Conservation (phyloP, 805 yeast species). For the Kodamaea hsintzibuensis region DNA sequence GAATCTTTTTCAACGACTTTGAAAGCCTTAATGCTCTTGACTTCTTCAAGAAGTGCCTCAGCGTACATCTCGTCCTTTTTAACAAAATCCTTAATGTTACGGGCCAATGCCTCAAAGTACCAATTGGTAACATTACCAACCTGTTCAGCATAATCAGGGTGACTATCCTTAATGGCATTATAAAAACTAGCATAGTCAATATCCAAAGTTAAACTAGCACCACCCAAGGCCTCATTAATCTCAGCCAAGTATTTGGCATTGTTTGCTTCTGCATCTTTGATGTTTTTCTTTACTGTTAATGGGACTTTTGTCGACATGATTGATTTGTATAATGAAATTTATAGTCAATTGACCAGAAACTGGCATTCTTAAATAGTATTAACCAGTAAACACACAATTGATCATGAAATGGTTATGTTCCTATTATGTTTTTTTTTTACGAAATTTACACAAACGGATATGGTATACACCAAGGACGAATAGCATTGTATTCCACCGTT, state of each 20-base stretch:
- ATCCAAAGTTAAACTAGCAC: constrained; percentile 10
- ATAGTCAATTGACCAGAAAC: background rate
- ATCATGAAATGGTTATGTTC: no score
- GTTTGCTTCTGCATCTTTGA: constrained; percentile 14
- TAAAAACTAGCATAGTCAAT: constrained; percentile 12
- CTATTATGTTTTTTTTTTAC: no score
- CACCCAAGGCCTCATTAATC: constrained; percentile 10
- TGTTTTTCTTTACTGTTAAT: constrained; percentile 12
- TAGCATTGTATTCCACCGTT: no score
- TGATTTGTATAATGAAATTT: background rate
- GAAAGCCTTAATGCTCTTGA: constrained; percentile 12
- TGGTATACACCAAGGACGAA: no score
- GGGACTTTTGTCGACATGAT: constrained; percentile 16
- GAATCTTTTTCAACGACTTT: constrained; percentile 9
- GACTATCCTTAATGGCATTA: constrained; percentile 7
- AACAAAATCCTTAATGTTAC: constrained; percentile 8
- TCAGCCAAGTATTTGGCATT: constrained; percentile 7
- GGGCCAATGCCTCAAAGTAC: constrained; percentile 12
- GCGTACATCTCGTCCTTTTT: constrained; percentile 14
- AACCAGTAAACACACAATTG: no score
- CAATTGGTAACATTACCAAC: constrained; percentile 13
- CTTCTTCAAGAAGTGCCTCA: constrained; percentile 14
- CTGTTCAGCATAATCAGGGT: constrained; percentile 8
- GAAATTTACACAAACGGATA: background rate
- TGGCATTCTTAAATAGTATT: background rate